Evolutionary conservation across 805 yeast genomes (phyloP).

Genomic region (Novakomyces olei): DNA sequence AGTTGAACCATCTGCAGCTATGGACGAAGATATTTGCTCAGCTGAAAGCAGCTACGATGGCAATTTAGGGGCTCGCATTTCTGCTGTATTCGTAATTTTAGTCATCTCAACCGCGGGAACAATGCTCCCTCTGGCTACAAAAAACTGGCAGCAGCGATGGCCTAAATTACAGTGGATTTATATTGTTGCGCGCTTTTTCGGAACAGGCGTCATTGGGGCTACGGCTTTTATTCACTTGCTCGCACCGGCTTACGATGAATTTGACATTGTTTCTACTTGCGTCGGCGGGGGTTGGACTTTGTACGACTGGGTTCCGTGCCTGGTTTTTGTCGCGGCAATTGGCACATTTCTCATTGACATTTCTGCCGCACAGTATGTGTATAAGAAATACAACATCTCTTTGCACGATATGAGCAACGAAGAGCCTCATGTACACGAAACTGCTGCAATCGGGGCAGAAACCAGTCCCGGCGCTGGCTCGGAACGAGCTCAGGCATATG

Average conservation of each 20-base stretch:
- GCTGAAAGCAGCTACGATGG: slow-evolving; percentile 19
- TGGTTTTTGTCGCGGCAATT: slow-evolving; percentile 26
- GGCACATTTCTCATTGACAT: no score
- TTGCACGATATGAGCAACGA: no score
- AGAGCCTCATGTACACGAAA: no score
- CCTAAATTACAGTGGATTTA: slow-evolving; percentile 7
- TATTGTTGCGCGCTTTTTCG: slow-evolving; percentile 16
- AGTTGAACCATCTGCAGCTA: no score
- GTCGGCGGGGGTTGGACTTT: slow-evolving; percentile 27
- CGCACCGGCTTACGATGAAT: slow-evolving; percentile 8
- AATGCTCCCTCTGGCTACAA: slow-evolving; percentile 23
- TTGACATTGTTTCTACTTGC: slow-evolving; percentile 14
- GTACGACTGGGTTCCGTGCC: slow-evolving; percentile 36
- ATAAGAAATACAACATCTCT: no score
- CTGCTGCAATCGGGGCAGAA: no score
- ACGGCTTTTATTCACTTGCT: slow-evolving; percentile 34
- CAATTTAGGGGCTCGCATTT: slow-evolving; percentile 25
- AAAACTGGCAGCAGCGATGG: slow-evolving; percentile 6
- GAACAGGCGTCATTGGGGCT: slow-evolving; percentile 58
- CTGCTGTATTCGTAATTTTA: slow-evolving; percentile 40
- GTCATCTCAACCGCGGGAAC: slow-evolving; percentile 22
- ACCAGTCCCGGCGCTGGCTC: no score
- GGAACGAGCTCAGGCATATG: no score
- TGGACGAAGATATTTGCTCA: no score
- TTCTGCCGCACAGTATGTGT: no score